Evolutionary conservation across 2,329 filamentous ascomycete genomes (phyloP), one percentile per base, ranked within the genome.

Genomic region (Dothideomycetes sp.): DNA sequence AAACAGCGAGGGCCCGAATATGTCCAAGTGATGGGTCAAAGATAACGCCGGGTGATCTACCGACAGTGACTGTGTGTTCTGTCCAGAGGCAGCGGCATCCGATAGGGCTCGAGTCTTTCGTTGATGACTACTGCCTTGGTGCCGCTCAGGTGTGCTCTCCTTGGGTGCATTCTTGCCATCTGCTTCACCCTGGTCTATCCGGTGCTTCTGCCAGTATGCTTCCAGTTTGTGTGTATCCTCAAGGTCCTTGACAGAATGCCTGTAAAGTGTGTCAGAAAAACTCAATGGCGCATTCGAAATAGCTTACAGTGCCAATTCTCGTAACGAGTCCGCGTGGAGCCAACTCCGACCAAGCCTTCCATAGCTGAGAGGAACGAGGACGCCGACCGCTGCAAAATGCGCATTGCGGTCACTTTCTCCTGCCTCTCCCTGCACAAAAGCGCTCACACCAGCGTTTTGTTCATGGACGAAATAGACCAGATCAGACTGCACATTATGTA

Each of bases 1-100:
- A 55, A 95, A 98, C 37, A 96, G 77, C 41, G 98, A 69, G 1
- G 91, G 91, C 0, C 91, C 91, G 56, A 96, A 94, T 7, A 74
- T 76, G 49, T 91, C 79, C 34, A 96, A 63, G 46, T 94, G 76
- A 24, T 73, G 70, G 9, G 79, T 74, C 47, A 96, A 71, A 40
- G 85, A 91, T 62, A 86, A 79, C 3, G 88, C 89, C 10, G 91
- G 91, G 55, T 98, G 91, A 53, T 81, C 81, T 16, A 76, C 71
- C 1, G 84, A 81, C 39, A 94, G 67, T 37, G 72, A 73, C 59
- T 88, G 75, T 19, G 77, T 75, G 3, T 72, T 65, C 0, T 73
- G 68, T 22, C 75, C 64, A 37, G 79, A 61, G 5, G 72, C 70
- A 19, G 70, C 67, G 16, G 75, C 75, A 48, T 83, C 63, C 10